A percentile compares a stretch with the other conserved stretches of the same genome.
These are phyloP conservation scores for Moniliophthora roreri DNA, from an alignment of 1,284 basidiomycete species.

Conservation along the genomic window DNA sequence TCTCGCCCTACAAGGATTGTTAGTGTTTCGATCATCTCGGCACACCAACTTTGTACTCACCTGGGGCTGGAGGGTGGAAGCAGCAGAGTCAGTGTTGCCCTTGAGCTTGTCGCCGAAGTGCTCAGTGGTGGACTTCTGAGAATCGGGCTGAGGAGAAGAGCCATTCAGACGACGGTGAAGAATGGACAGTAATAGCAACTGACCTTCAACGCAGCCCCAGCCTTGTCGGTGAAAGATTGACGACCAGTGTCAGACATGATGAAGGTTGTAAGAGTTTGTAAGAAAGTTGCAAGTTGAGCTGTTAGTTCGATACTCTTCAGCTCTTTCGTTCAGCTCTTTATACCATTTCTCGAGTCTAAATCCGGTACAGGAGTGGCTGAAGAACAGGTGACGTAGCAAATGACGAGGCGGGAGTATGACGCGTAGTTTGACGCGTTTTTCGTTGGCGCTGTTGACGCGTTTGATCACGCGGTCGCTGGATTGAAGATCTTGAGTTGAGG, in stretches of 20 bases:
- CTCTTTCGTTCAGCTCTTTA: too few relatives aligned
- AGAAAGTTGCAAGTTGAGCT: background rate
- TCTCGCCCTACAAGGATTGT: slow-evolving; percentile 11
- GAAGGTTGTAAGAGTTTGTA: slow-evolving; percentile 2
- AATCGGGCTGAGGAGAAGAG: background rate
- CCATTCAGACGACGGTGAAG: background rate
- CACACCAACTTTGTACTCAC: background rate
- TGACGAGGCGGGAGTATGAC: too few relatives aligned
- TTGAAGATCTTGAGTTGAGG: too few relatives aligned
- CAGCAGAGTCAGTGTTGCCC: background rate
- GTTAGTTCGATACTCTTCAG: background rate
- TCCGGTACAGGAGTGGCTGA: too few relatives aligned
- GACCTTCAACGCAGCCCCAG: slow-evolving; percentile 45
- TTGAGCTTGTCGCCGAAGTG: slow-evolving; percentile 9
- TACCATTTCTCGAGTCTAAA: too few relatives aligned
- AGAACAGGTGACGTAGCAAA: too few relatives aligned
- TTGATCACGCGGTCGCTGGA: too few relatives aligned
- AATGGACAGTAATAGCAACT: background rate
- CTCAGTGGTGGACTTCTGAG: slow-evolving; percentile 3
- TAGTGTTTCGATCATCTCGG: too few relatives aligned
- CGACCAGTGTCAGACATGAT: slow-evolving; percentile 47
- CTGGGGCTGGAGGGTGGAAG: slow-evolving; percentile 16
- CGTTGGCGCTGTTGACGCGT: too few relatives aligned
- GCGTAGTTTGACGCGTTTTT: too few relatives aligned
- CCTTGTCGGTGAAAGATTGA: slow-evolving; percentile 56